Percentiles rank a stretch among this genome's conserved stretches.
These are phyloP conservation scores for Diophrys appendiculata DNA, from an alignment of 73 alveolate species.

Conservation along the genomic window DNA sequence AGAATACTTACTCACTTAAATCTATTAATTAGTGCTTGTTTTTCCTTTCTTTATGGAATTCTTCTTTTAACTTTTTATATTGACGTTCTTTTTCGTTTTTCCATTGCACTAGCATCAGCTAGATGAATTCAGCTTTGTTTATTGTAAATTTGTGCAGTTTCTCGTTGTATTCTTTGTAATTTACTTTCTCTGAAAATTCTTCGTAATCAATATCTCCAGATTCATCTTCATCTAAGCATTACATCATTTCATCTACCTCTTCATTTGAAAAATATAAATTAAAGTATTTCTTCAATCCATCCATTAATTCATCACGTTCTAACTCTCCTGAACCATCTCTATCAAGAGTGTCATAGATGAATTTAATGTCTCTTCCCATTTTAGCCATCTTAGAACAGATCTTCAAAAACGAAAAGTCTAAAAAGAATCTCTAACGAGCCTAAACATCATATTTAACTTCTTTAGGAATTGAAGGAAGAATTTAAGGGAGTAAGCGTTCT, in stretches of 20 bases:
- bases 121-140: conserved; percentile 1
- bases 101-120: conserved; percentile 16
- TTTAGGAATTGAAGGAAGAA: conserved; percentile 27
- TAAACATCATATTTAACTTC: conserved; percentile 17
- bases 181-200: conserved; percentile 5
- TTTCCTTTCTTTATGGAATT: too few species aligned
- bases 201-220: conserved; percentile 18
- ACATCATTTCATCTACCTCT: conserved; percentile 4
- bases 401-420: conserved; percentile 44
- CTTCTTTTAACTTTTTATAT: background rate
- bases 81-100: background rate
- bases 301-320: conserved; percentile 15
- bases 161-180: background rate
- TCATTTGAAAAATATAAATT: conserved; percentile 3
- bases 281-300: conserved; percentile 12
- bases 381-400: conserved; percentile 44
- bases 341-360: conserved; percentile 46
- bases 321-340: conserved; percentile 50
- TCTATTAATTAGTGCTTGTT: too few species aligned
- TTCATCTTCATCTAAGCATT: conserved; percentile 17
- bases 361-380: conserved; percentile 54
- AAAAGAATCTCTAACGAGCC: conserved; percentile 13
- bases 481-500: conserved; percentile 27
- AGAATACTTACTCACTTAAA: too few species aligned
- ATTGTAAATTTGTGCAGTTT: background rate